Base-by-base conservation (phyloP, 2,329 filamentous ascomycete species). In the Metarhizium anisopliae region DNA sequence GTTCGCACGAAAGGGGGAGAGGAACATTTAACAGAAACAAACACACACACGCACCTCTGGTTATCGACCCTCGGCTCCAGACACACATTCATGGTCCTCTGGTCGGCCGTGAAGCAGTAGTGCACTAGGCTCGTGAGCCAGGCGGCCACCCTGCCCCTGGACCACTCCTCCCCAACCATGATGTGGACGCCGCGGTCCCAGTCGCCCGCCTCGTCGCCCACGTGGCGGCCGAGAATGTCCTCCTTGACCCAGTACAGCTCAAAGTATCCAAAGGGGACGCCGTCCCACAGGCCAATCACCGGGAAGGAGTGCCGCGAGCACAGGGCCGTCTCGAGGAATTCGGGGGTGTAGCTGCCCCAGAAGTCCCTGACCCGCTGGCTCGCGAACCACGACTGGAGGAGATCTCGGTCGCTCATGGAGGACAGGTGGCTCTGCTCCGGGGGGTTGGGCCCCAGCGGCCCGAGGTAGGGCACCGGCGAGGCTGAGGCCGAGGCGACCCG, bases 221-320 rank as follows among this genome's bases (percentile, higher is more conserved):
- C 71, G 60, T 90, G 78, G 51, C 78, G 80, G 0, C 89, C 90
- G 1, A 99, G 69, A 0, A 77, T 74, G 66, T 97, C 94, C 68
- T 99, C 94, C 66, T 95, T 96, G 3, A 94, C 90, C 93, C 94
- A 99, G 73, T 99, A 99, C 38, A 99, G 81, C 74, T 99, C 94
- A 67, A 99, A 96, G 68, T 95, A 99, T 0, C 91, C 94, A 72
- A 97, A 99, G 0, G 93, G 93, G 58, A 93, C 87, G 11, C 90
- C 92, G 63, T 97, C 90, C 89, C 93, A 99, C 67, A 91, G 86
- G 1, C 89, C 94, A 58, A 97, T 93, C 0, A 86, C 90, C 0
- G 94, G 94, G 70, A 97, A 96, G 8, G 86, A 90, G 70, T 96
- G 87, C 18, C 79, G 77, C 20, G 79, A 84, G 13, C 77, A 77